Conservation (phyloP, 73 alveolate species). For the Paramecium bursaria region DNA sequence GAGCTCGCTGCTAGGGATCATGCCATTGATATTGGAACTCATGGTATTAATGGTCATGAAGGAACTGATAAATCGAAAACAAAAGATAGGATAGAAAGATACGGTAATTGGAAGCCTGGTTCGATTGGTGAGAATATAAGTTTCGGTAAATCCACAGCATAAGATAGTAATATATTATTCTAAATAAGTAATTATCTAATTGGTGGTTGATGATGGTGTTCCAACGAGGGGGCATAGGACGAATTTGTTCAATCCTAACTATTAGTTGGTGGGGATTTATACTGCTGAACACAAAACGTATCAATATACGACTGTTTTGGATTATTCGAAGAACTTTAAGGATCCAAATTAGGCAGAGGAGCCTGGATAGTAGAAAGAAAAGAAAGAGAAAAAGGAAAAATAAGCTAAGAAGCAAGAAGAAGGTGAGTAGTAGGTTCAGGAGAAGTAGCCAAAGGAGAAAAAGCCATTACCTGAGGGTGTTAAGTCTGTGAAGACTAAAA, state of each 20-base stretch:
- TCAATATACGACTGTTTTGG: constrained; percentile 53
- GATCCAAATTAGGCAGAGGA: too few species aligned
- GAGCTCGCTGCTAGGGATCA: constrained; percentile 89
- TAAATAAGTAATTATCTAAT: constrained; percentile 71
- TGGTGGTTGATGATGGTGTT: constrained; percentile 89
- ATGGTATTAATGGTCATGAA: constrained; percentile 71
- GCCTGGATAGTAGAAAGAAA: constrained; percentile 5
- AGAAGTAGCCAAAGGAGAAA: not conserved
- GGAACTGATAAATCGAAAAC: constrained; percentile 91
- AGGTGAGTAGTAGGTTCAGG: not conserved
- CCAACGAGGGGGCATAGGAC: constrained; percentile 84
- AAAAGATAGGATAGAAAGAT: constrained; percentile 83
- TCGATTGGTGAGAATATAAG: constrained; percentile 86
- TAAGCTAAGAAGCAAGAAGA: constrained; percentile 5
- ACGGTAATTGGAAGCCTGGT: constrained; percentile 83
- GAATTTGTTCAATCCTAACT: constrained; percentile 66
- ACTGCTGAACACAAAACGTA: constrained; percentile 64
- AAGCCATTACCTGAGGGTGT: constrained; percentile 9
- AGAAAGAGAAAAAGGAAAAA: not conserved
- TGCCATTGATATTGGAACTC: constrained; percentile 81
- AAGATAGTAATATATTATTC: constrained; percentile 81
- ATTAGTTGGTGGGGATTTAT: constrained; percentile 66
- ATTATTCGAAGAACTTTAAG: constrained; percentile 55
- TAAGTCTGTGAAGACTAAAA: not conserved
- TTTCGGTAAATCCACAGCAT: constrained; percentile 83